Conservation (phyloP, 2,329 filamentous ascomycete genomes). For the Exophiala oligosperma region DNA sequence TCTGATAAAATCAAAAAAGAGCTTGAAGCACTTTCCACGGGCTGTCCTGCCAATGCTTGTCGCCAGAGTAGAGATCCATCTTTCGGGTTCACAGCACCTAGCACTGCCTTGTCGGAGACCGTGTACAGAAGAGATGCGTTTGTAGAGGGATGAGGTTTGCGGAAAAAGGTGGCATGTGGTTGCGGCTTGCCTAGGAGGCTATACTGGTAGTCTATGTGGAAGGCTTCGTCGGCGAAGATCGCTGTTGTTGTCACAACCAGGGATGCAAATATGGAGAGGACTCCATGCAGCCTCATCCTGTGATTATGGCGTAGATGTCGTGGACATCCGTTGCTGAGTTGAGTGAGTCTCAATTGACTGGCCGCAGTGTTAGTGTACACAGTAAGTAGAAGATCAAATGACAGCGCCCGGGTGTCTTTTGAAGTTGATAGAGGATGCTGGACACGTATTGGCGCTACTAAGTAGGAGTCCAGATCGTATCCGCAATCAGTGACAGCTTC, state of each 20-base stretch:
- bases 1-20: constrained; percentile 48
- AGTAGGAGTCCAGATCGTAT: too few species aligned
- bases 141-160: constrained; percentile 76
- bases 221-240: constrained; percentile 88
- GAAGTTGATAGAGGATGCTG: too few species aligned
- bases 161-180: constrained; percentile 87
- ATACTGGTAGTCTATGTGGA: constrained; percentile 89
- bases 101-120: constrained; percentile 75
- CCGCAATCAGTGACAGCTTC: too few species aligned
- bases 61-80: constrained; percentile 85
- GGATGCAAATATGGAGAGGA: constrained; percentile 8
- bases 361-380: background rate
- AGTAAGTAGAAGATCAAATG: too few species aligned
- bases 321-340: background rate
- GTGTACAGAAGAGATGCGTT: constrained; percentile 91
- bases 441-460: too few species aligned
- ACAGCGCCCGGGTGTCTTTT: too few species aligned
- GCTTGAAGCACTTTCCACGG: constrained; percentile 39
- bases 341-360: background rate
- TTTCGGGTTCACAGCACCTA: constrained; percentile 87
- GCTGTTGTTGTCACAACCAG: constrained; percentile 36
- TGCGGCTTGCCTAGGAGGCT: constrained; percentile 82
- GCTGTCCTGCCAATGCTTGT: constrained; percentile 63
- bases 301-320: constrained; percentile 11
- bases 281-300: constrained; percentile 25